Evolutionary conservation across 2,329 filamentous ascomycete species (phyloP).

Genomic region (Fusarium succisae): DNA sequence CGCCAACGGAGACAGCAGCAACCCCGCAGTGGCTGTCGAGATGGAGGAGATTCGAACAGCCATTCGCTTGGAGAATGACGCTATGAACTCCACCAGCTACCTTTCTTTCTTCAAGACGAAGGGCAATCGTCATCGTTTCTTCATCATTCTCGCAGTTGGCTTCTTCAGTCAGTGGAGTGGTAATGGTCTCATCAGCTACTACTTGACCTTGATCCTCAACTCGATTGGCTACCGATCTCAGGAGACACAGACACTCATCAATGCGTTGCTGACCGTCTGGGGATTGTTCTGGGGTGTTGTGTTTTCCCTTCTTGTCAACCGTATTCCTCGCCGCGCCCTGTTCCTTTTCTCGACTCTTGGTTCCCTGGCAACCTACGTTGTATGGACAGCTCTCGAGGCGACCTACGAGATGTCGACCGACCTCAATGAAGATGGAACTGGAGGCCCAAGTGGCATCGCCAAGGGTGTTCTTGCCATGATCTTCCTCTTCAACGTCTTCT

Average conservation of each 20-base stretch:
- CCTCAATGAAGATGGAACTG: constrained; percentile 1
- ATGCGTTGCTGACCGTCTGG: not conserved
- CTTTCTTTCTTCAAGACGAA: constrained; percentile 15
- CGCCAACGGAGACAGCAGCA: constrained; percentile 8
- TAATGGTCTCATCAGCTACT: constrained; percentile 10
- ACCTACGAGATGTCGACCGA: constrained; percentile 17
- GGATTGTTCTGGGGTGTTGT: constrained; percentile 14
- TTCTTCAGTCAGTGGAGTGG: constrained; percentile 21
- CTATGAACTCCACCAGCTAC: constrained; percentile 1
- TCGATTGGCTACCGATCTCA: constrained; percentile 9
- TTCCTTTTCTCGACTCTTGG: constrained; percentile 11
- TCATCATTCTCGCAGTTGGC: constrained; percentile 7
- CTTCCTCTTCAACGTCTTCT: constrained; percentile 15
- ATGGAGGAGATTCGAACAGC: constrained; percentile 14
- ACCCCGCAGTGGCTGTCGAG: constrained; percentile 1
- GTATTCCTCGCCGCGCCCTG: not conserved
- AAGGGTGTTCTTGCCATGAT: constrained; percentile 20
- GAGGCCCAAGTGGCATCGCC: not conserved
- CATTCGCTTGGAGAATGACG: constrained; percentile 9
- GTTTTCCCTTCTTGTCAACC: constrained; percentile 1
- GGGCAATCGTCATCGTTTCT: constrained; percentile 11
- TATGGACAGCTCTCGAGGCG: constrained; percentile 1
- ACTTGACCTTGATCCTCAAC: constrained; percentile 14
- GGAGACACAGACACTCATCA: constrained; percentile 8
- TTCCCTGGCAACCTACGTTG: not conserved